Base-by-base conservation (phyloP, 768 basidiomycete species). In the Phallus indusiatus region DNA sequence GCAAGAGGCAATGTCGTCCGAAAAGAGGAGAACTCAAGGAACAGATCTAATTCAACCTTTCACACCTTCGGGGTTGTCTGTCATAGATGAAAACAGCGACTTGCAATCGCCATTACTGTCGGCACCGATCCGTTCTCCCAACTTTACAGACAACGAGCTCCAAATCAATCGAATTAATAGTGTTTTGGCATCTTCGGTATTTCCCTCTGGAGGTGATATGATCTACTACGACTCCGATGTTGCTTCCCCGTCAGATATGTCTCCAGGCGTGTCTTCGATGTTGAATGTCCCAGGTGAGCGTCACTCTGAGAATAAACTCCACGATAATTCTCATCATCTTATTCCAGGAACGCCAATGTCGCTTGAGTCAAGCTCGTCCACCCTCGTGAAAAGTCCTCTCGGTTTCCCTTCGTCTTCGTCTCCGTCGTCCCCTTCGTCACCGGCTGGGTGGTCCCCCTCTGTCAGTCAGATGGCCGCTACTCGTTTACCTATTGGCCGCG, bases 131-230 rank as follows among this genome's bases (percentile, higher is more conserved):
- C 12, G 14, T 17, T 42, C 54, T 14, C 22, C n/a, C 2, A 51
- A 51, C 11, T 18, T 22, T 9, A 51, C 14, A 3, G 28, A 51
- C 12, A 22, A 34, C 14, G 50, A 22, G 20, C 12, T 51, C 20
- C 12, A 22, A 51, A 51, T 20, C 14, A 20, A 20, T 12, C 50
- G 47, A 20, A 50, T 50, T 28, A 12, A 48, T 17, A 59, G 57
- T 51, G 50, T 34, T 20, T 16, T 59, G 14, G 49, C 57, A 35
- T 59, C 57, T 17, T 59, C 57, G 28, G 36, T 52, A 14, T 59
- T 59, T 52, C 57, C 57, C 20, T 51, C 24, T 16, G 57, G 57
- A 5, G 57, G 34, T 18, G 57, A 59, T 48, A 36, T 17, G 17
- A 22, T 59, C 36, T 56, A 56, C 34, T 49, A 47, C 46, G 55